Evolutionary conservation across 148 eudicot genomes (phyloP).

Genomic region (Chenopodium suecicum): DNA sequence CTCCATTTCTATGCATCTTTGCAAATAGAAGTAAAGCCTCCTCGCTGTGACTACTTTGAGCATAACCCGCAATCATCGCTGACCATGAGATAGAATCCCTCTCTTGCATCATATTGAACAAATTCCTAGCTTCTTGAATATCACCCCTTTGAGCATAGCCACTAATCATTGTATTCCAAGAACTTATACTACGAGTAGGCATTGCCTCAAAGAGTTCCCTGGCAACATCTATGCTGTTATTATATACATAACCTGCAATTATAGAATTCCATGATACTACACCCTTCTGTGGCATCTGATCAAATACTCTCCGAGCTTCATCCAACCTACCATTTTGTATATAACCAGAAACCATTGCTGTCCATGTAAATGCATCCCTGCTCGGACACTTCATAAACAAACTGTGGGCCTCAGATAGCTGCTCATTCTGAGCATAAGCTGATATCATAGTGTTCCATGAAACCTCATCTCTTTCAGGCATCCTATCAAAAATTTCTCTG

Average conservation of each 20-base stretch:
- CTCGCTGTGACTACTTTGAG: constrained; percentile 59
- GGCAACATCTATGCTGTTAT: constrained; percentile 41
- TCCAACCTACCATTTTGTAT: constrained; percentile 45
- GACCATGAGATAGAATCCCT: constrained; percentile 64
- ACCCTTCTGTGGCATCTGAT: constrained; percentile 48
- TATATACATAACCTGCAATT: constrained; percentile 40
- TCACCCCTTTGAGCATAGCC: constrained; percentile 62
- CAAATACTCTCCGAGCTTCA: constrained; percentile 36
- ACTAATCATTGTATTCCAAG: constrained; percentile 65
- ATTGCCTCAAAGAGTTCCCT: constrained; percentile 56
- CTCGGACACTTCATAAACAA: constrained; percentile 46
- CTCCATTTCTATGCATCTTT: constrained; percentile 54
- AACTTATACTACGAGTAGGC: constrained; percentile 45
- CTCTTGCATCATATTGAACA: constrained; percentile 53
- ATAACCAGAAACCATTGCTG: constrained; percentile 53
- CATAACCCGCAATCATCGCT: constrained; percentile 77
- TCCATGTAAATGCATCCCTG: constrained; percentile 54
- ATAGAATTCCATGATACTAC: constrained; percentile 41
- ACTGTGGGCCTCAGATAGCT: constrained; percentile 46
- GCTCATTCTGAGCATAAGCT: constrained; percentile 44
- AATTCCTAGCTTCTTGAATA: constrained; percentile 42
- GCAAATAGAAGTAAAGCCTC: constrained; percentile 47
- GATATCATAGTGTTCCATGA: constrained; percentile 59
- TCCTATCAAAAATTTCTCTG: constrained; percentile 40
- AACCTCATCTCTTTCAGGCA: constrained; percentile 46